Evolutionary conservation across 495 filamentous ascomycete genomes (phyloP), one percentile per base, ranked within the genome.

Genomic region (Podospora australis): DNA sequence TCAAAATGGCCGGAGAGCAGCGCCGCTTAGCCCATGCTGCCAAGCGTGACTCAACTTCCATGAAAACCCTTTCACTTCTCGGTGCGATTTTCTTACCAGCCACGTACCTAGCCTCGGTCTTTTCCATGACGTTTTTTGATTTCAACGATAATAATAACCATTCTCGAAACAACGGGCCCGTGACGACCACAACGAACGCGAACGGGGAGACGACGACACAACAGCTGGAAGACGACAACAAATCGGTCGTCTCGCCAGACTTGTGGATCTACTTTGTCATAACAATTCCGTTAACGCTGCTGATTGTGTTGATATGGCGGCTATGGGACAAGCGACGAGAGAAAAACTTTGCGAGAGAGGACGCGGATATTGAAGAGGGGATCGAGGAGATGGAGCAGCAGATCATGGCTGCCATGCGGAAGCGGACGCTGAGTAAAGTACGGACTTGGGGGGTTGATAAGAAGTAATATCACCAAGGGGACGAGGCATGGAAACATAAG

Each of bases 71-170:
- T 35, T 76, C 74, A 4, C 67, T 79, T 2, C 68, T 79, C 19
- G 77, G 77, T 28, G 74, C 77, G 22, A 63, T 79, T 20, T 79
- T 79, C 59, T 63, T 79, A 0, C 77, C 77, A 2, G 74, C 73
- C 9, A 77, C 75, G 2, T 74, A 69, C 48, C 64, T 79, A 24
- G 72, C 74, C 20, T 76, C 74, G 4, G 54, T 79, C 34, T 78
- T 79, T 54, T 68, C 65, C 60, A 79, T 77, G 72, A 72, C 75
- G 5, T 79, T 79, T 47, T 79, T 79, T 60, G 67, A 78, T 54
- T 79, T 77, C 25, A 41, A 40, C 10, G 41, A 42, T 29, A 38
- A 49, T 49, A 25, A 28, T 14, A 8, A 16, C 24, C 39, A 44
- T 47, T 19, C 22, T 4, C 16, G 40, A 11, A 29, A 29, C 38